These are phyloP conservation scores for Calocera cornea DNA, from an alignment of 768 basidiomycete genomes.

Conservation along the genomic window DNA sequence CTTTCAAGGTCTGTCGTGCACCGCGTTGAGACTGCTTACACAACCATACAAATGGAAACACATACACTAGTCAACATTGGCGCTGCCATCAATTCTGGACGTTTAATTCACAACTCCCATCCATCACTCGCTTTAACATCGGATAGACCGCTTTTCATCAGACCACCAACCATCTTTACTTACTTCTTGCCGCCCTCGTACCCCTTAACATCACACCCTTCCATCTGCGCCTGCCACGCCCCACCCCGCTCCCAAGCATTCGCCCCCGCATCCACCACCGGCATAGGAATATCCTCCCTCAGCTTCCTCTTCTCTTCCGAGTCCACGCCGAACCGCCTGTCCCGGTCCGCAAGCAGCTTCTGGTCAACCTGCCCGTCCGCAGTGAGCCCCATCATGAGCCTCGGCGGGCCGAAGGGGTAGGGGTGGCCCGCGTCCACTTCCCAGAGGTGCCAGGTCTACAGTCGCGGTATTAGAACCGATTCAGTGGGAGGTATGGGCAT, in stretches of 20 bases:
- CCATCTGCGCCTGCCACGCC: not conserved
- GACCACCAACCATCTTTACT: no score
- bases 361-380: not conserved
- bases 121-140: no score
- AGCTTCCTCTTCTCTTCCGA: not conserved
- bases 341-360: not conserved
- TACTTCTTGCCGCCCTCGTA: not conserved
- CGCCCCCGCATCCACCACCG: not conserved
- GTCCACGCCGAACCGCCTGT: not conserved
- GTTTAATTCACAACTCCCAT: no score
- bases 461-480: not conserved
- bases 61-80: no score
- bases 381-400: not conserved
- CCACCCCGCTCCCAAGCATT: not conserved
- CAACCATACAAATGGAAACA: no score
- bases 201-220: not conserved
- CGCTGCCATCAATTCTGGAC: no score
- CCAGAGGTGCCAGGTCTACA: not conserved
- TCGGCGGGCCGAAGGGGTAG: not conserved
- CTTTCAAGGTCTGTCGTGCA: no score
- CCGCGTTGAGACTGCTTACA: no score
- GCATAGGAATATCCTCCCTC: not conserved
- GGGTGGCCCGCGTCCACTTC: not conserved
- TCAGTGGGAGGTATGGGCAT: not conserved
- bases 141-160: no score